phyloP scores from a whole-genome alignment of 306 rosid species.

The Canavalia gladiata region DNA sequence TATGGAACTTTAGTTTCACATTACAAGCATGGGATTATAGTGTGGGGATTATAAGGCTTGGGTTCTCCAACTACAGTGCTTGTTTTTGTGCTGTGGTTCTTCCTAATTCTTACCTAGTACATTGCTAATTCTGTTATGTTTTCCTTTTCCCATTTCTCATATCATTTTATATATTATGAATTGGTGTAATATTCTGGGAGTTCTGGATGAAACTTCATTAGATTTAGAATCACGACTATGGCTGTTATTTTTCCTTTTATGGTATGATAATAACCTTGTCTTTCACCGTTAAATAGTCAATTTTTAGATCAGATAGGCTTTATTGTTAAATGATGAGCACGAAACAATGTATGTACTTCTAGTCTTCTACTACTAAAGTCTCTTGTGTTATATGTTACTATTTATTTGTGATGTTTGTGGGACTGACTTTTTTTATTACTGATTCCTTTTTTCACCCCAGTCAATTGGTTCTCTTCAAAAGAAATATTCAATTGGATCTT shows the following conservation, averaged over 20 bases:
- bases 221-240: slow-evolving; percentile 21
- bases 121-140: slow-evolving; percentile 16
- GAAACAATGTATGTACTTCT: slow-evolving; percentile 17
- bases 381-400: slow-evolving; percentile 2
- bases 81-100: too few relatives aligned
- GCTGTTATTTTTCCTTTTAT: slow-evolving; percentile 13
- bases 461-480: slow-evolving; percentile 92
- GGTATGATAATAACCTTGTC: slow-evolving; percentile 4
- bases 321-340: slow-evolving; percentile 26
- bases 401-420: slow-evolving; percentile 32
- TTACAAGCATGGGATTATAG: too few relatives aligned
- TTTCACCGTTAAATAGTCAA: background rate
- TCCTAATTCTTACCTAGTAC: too few relatives aligned
- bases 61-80: too few relatives aligned
- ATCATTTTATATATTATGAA: slow-evolving; percentile 32
- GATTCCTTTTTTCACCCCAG: slow-evolving; percentile 52
- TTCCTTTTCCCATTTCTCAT: slow-evolving; percentile 23
- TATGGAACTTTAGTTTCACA: too few relatives aligned
- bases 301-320: slow-evolving; percentile 19
- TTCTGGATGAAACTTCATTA: slow-evolving; percentile 30
- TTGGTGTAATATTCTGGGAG: slow-evolving; percentile 17
- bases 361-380: too few relatives aligned
- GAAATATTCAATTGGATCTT: slow-evolving; percentile 95
- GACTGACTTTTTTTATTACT: slow-evolving; percentile 32
- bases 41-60: too few relatives aligned